Base-by-base conservation (phyloP, 2,329 filamentous ascomycete genomes). In the Corynespora cassiicola region DNA sequence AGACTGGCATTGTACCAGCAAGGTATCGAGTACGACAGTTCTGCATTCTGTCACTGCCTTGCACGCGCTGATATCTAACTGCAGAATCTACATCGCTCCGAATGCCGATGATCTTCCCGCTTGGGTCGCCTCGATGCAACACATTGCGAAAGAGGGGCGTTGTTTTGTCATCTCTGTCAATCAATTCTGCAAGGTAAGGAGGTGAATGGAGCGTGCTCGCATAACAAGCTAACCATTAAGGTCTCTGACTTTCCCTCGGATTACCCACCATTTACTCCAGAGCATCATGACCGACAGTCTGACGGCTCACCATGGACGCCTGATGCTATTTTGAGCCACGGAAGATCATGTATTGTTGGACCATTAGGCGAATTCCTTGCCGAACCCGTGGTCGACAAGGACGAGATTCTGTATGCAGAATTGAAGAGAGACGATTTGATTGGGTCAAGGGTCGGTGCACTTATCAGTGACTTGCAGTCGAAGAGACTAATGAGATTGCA, bases 61-160 rank as follows among this genome's bases (percentile, higher is more conserved):
- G 21, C 6, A 6, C 15, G 10, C 7, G 9, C 6, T 12, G 16
- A 18, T 20, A 2, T 18, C 21, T 22, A 8, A 30, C 11, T 23
- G 2, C 15, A 61, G 58, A 31, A 61, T 62, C 6, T 62, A 61
- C 26, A 52, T 61, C 17, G 55, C 55, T 4, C 58, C 58, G 8
- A 47, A 59, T 22, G 58, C 56, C 11, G 56, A 62, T 25, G 56
- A 62, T 31, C 33, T 59, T 7, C 63, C 12, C 7, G 40, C 28
- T 20, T 73, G 70, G 71, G 60, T 57, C 9, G 70, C 69, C 7
- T 67, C 70, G 3, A 72, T 72, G 68, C 69, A 72, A 36, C 71
- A 74, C 39, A 72, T 74, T 17, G 71, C 70, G n/a, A 74, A 74
- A 42, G 70, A 74, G 41, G 71, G 71, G 8, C 62, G 70, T 20